Evolutionary conservation across 768 basidiomycete species (phyloP).

Genomic region (Cantharellus anzutake): DNA sequence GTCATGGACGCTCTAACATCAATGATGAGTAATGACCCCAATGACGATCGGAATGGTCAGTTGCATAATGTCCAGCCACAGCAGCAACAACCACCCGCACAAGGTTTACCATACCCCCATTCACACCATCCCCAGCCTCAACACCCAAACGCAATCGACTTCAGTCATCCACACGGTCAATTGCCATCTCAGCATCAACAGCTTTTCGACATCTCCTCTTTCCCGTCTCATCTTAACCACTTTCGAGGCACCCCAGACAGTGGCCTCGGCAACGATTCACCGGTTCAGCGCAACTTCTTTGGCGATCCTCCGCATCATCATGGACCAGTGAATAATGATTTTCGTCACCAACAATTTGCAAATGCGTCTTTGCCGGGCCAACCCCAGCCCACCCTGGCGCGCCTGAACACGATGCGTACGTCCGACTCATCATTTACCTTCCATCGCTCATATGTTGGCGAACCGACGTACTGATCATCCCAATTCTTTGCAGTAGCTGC

Average conservation of each 20-base stretch:
- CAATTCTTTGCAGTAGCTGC: slow-evolving; percentile 15
- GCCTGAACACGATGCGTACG: slow-evolving; percentile 8
- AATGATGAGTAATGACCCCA: slow-evolving; percentile 23
- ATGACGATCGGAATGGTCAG: slow-evolving; percentile 27
- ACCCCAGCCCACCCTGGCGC: not conserved
- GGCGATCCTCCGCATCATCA: slow-evolving; percentile 2
- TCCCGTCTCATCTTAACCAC: slow-evolving; percentile 1
- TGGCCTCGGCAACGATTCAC: not conserved
- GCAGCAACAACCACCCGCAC: slow-evolving; percentile 11
- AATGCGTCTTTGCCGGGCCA: not conserved
- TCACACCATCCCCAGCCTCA: not conserved
- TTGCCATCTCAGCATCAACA: not conserved
- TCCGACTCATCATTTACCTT: slow-evolving; percentile 16
- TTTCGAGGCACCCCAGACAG: not conserved
- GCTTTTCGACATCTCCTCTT: not conserved
- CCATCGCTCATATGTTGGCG: slow-evolving; percentile 20
- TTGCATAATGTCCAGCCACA: slow-evolving; percentile 3
- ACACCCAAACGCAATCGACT: not conserved
- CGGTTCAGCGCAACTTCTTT: not conserved
- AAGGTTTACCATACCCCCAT: slow-evolving; percentile 23
- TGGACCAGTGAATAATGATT: not conserved
- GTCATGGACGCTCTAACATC: slow-evolving; percentile 7
- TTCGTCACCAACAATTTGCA: not conserved
- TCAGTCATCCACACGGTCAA: not conserved
- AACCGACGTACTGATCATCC: too few species aligned